Evolutionary conservation across 148 eudicot species (phyloP), one percentile per base, ranked within the genome.

Genomic region (Oxyria digyna): DNA sequence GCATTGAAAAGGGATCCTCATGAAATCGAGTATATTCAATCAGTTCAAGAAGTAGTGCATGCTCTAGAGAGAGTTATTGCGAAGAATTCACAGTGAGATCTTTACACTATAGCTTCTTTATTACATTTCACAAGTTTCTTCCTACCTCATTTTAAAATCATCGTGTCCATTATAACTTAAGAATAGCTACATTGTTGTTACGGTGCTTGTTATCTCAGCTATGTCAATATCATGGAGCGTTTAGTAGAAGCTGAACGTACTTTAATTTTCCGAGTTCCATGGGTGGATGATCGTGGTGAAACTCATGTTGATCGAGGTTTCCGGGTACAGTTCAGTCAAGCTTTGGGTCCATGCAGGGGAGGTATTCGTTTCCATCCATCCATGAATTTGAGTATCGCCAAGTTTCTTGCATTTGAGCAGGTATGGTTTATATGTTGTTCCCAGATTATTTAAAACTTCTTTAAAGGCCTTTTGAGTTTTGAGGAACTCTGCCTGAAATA

Each of bases 271-370:
- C 91, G 97, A 78, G 96, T 94, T 75, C 97, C 99, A 73, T 94
- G 99, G 99, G 76, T 87, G 75, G 99, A 94, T 80, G 99, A 94
- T 78, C 85, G 91, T 38, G 96, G 97, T 40, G 99, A 90, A 76
- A 80, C 93, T 37, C 97, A 94, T 78, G 96, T 94, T 73, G 88
- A 91, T 77, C 85, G 97, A 71, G 99, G 99, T 69, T 88, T 78
- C 67, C 90, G 99, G 42, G 93, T 94, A 73, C 97, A 91, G 67
- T 94, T 94, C 75, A 94, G 85, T 78, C 99, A 94, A 84, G 79
- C 97, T 43, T 75, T 94, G 75, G 99, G 99, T 82, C 99, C 99
- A 49, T 88, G 97, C 75, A 88, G 99, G 75, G 99, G 99, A 67
- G 97, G 97, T 70, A 76, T 94, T 67, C 99, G 97, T 66, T 94